phyloP scores from a whole-genome alignment of 495 filamentous ascomycete species.

The Polyplosphaeria fusca region DNA sequence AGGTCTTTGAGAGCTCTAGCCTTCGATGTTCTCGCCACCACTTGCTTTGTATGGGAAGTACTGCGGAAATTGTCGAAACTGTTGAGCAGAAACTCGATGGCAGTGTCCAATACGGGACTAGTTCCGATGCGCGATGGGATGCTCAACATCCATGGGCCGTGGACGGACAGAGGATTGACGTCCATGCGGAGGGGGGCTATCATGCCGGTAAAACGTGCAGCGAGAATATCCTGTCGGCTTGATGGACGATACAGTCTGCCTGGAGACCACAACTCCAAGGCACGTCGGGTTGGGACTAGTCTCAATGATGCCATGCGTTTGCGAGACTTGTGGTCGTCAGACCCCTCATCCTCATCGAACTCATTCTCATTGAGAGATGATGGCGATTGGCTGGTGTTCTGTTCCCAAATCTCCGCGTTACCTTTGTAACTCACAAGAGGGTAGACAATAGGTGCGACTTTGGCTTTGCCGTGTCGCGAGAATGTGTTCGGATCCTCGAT shows the following conservation, averaged over 20 bases:
- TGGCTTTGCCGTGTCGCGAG: conserved; percentile 3
- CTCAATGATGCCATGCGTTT: background rate
- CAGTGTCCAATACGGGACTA: background rate
- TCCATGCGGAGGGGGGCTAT: background rate
- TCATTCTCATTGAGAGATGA: background rate
- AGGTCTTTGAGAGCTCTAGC: background rate
- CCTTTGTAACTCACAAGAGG: background rate
- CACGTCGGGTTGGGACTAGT: background rate
- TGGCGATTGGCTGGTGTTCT: background rate
- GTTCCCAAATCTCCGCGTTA: background rate
- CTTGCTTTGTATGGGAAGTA: background rate
- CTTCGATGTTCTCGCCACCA: background rate
- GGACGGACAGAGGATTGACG: background rate
- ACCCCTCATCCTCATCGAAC: too few species aligned
- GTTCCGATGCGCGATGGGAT: background rate
- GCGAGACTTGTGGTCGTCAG: too few species aligned
- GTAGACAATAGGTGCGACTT: background rate
- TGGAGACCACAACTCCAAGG: background rate
- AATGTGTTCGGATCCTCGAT: conserved; percentile 8
- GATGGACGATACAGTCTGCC: background rate
- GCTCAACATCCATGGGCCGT: background rate
- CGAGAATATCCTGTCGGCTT: background rate
- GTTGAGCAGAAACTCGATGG: conserved; percentile 8
- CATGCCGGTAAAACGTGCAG: conserved; percentile 1
- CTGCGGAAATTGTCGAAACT: background rate